Base-by-base conservation (phyloP, 768 basidiomycete species). In the Fomitopsis pulvina region DNA sequence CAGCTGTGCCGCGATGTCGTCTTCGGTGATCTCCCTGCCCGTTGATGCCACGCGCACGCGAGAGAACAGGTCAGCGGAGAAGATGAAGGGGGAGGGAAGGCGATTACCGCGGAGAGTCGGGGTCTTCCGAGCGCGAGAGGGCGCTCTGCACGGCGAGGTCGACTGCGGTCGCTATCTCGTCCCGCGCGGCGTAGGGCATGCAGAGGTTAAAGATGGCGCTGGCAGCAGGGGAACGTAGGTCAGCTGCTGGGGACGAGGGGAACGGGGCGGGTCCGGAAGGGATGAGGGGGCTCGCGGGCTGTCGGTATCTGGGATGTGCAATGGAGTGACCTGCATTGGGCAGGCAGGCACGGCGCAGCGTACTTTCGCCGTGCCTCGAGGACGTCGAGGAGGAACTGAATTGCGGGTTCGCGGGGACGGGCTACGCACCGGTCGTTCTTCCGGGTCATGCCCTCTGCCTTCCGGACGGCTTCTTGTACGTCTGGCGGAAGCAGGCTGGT, bases 131-230 rank as follows among this genome's bases (percentile, higher is more conserved):
- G 14, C 14, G 14, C 14, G 34, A 37, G n/a, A 73, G 58, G 25
- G 70, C 68, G n/a, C 71, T 63, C 7, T 68, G 66, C 34, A 81
- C 71, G 30, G 70, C 71, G 1, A 70, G 66, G 52, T 81, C 71
- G 2, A 97, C 78, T 0, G 95, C 89, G 0, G 80, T 79, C 2
- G 88, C 78, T 11, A 98, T 93, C 66, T 99, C 96, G 61, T 99
- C 90, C 25, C 86, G 78, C 1, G 93, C 87, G 4, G 92, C 76
- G 61, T 97, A 99, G 0, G 95, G 85, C 75, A 93, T 91, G 68
- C 89, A 92, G 4, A 98, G 71, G 61, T 98, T 97, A 29, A 98
- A 73, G 24, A 94, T 85, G 1, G 88, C 83, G 27, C 94, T 97
- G 48, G 16, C 9, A 10, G 22, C 14, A 40, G 28, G 34, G 16